Percentiles rank a stretch among this genome's conserved stretches.
Evolutionary conservation across 2,329 filamentous ascomycete species (phyloP).

Genomic region (Aschersonia sp.): DNA sequence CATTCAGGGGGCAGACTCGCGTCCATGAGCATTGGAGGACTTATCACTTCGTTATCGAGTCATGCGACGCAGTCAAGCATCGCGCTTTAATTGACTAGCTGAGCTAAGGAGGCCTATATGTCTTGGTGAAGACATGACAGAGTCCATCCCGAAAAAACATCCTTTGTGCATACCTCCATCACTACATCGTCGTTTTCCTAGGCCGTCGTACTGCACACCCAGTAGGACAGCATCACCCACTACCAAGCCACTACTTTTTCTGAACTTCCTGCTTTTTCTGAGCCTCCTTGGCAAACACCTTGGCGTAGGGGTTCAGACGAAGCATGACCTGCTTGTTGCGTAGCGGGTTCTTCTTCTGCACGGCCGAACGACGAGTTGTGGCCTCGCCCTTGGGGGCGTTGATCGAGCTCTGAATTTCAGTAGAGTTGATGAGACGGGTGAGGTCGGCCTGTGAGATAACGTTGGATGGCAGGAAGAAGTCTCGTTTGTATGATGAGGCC

Average conservation of each 20-base stretch:
- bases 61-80: too few relatives aligned
- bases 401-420: conserved; percentile 94
- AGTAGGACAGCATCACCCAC: conserved; percentile 13
- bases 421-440: conserved; percentile 96
- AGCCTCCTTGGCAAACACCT: conserved; percentile 64
- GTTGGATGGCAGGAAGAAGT: conserved; percentile 93
- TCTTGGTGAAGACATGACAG: too few relatives aligned
- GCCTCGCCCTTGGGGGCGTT: conserved; percentile 81
- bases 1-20: too few relatives aligned
- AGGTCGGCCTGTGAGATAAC: conserved; percentile 90
- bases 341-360: conserved; percentile 99
- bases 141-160: too few relatives aligned
- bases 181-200: background rate
- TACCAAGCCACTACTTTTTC: background rate
- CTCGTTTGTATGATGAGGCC: conserved; percentile 90
- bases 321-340: conserved; percentile 98
- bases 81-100: too few relatives aligned
- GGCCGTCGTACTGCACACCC: conserved; percentile 21
- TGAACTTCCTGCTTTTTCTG: conserved; percentile 20
- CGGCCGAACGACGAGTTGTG: conserved; percentile 74
- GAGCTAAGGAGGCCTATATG: too few relatives aligned
- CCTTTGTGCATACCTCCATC: too few relatives aligned
- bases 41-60: too few relatives aligned
- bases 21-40: too few relatives aligned
- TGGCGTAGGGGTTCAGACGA: conserved; percentile 95